phyloP scores from a whole-genome alignment of 495 filamentous ascomycete genomes.

The Tuber melanosporum region DNA sequence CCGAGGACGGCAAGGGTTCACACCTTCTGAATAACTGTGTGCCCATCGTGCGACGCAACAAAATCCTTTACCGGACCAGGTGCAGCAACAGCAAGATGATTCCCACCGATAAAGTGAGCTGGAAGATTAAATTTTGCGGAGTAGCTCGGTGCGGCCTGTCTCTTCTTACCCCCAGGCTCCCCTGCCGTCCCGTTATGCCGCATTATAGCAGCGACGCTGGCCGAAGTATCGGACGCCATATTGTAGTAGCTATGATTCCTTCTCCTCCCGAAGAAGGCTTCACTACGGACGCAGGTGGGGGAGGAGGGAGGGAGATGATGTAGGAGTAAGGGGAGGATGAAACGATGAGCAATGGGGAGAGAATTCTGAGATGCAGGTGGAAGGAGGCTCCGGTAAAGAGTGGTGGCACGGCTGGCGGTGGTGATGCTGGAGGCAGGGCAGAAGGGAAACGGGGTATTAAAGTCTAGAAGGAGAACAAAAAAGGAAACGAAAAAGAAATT shows the following conservation, averaged over 20 bases:
- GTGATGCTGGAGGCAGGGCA: neutral
- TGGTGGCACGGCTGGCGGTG: neutral
- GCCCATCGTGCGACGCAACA: constrained; percentile 77
- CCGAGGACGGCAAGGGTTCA: constrained; percentile 39
- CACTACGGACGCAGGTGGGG: neutral
- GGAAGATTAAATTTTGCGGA: constrained; percentile 73
- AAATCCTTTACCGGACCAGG: constrained; percentile 89
- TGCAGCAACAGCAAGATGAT: constrained; percentile 69
- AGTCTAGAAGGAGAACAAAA: neutral
- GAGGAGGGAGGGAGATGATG: constrained; percentile 6
- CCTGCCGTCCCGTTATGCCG: constrained; percentile 27
- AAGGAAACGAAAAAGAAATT: neutral
- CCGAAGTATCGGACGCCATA: constrained; percentile 35
- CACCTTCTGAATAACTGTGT: constrained; percentile 96
- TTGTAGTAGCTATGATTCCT: constrained; percentile 9
- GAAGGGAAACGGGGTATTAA: constrained; percentile 2
- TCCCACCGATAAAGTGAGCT: constrained; percentile 93
- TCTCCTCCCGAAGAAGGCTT: constrained; percentile 10
- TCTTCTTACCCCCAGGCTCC: constrained; percentile 32
- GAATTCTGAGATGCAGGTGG: neutral
- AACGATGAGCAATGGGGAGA: constrained; percentile 22
- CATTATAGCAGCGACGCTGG: constrained; percentile 33
- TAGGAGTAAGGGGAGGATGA: constrained; percentile 9
- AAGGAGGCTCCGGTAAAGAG: constrained; percentile 4
- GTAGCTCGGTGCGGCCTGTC: constrained; percentile 44